Evolutionary conservation across 768 basidiomycete genomes (phyloP), one percentile per base, ranked within the genome.

Genomic region (Butyriboletus loyo): DNA sequence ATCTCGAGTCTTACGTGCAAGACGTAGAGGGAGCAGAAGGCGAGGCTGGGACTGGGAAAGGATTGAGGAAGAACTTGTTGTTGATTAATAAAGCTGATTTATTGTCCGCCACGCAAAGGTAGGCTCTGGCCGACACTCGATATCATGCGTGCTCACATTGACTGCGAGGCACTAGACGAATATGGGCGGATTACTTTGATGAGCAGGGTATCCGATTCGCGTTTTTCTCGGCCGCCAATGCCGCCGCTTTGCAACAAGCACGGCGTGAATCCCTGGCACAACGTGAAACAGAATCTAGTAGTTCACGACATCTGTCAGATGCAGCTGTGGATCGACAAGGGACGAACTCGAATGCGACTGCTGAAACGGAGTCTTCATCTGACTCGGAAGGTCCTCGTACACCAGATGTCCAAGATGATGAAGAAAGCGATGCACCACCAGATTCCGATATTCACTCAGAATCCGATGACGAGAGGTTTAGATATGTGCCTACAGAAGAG

Each of bases 71-170:
- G 66, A 89, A 78, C 62, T 71, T 98, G 67, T 69, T 99, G 24
- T 77, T 98, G 51, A 89, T 98, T 68, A 99, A 99, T 71, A 99
- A 99, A 69, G 84, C 95, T 11, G 97, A 99, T 77, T 73, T 99
- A 46, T 71, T 99, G 59, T 96, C 92, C 15, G 75, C 78, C 4
- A 77, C 85, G 43, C 97, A 99, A 73, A 82, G 96, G 93, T 92
- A 57, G 54, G 76, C 6, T 22, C 13, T 2, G n/a, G 7, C 8
- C n/a, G 13, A 27, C 14, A 22, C 24, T 43, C 10, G 25, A 13
- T 41, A n/a, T 13, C 6, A 7, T 25, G 21, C 44, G n/a, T 17
- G 30, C 32, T 46, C 9, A 35, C 47, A 13, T 56, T 36, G 22
- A 49, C 42, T 35, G 24, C 42, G 24, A 14, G 51, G 90, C 69